A percentile compares a stretch with the other conserved stretches of the same genome.
Evolutionary conservation across 2,329 filamentous ascomycete genomes (phyloP).

Genomic region (Zymoseptoria crescenta): DNA sequence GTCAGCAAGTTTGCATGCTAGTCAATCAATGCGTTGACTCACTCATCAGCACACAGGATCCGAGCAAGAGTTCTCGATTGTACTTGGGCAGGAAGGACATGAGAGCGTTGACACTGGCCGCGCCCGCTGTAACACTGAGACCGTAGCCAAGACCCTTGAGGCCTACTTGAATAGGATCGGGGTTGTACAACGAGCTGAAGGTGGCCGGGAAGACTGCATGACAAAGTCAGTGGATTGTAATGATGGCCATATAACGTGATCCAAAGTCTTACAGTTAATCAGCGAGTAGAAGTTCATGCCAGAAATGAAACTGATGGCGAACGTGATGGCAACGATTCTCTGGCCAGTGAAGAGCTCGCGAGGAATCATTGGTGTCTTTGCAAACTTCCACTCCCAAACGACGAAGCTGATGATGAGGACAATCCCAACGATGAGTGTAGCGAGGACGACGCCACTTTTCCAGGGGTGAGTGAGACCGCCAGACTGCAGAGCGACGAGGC

Average conservation of each 20-base stretch:
- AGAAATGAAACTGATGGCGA: constrained; percentile 27
- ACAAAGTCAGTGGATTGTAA: constrained; percentile 53
- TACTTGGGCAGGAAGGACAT: constrained; percentile 51
- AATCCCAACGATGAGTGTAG: constrained; percentile 18
- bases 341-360: constrained; percentile 15
- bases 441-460: constrained; percentile 17
- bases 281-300: constrained; percentile 29
- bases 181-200: constrained; percentile 8
- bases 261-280: constrained; percentile 52
- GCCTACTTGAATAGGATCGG: constrained; percentile 8
- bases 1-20: not conserved
- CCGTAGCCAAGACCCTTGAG: constrained; percentile 37
- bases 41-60: constrained; percentile 55
- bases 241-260: constrained; percentile 54
- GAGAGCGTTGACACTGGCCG: constrained; percentile 49
- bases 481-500: constrained; percentile 33
- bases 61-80: constrained; percentile 52
- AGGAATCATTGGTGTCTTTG: constrained; percentile 22
- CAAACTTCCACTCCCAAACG: constrained; percentile 21
- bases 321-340: constrained; percentile 24
- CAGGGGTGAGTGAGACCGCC: constrained; percentile 13
- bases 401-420: constrained; percentile 17
- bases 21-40: not conserved
- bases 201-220: constrained; percentile 48
- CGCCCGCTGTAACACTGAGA: constrained; percentile 53